Base-by-base conservation (phyloP, 345 rosid genomes). In the Salix koriyanagi region DNA sequence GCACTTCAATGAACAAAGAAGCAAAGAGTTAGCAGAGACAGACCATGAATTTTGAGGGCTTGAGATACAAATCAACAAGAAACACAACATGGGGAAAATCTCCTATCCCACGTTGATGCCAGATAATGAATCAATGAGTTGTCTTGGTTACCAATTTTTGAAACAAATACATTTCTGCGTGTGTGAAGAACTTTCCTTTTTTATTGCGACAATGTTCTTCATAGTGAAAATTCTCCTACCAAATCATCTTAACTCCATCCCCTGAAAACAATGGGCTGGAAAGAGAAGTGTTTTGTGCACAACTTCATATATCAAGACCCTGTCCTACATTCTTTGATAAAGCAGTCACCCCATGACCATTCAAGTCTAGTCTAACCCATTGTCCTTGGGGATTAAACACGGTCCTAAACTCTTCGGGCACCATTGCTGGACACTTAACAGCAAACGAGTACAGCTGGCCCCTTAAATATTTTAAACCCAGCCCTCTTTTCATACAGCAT, bases 1-100 rank as follows among this genome's bases (percentile, higher is more conserved):
- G 88, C 78, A 80, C 5, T 65, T 67, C 11, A 13, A 71, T 25
- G 66, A 42, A 62, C 37, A 73, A 69, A 2, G 34, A 2, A 25
- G 62, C 42, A 6, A 61, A 46, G 58, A 39, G 67, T 32, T 23
- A 28, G 30, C 6, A 21, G 18, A 21, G 48, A 37, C 15, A 42
- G 50, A 28, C 5, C 18, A 54, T 5, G 6, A 25, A 42, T 34
- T 32, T 44, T n/a, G 41, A 36, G 69, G 69, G 41, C n/a, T 66
- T 30, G 69, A 7, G 36, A 39, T 65, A 18, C 26, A 16, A 48
- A 65, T 75, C 70, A 36, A n/a, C 71, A 2, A 36, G 48, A 61
- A 61, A 18, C 36, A 26, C 26, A 18, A 10, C 26, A 65, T 48
- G 34, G 52, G n/a, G 7, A 30, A 25, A 16, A 71, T 52, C 16